Evolutionary conservation across 1,284 basidiomycete genomes (phyloP).

Genomic region (Pascua sp.): DNA sequence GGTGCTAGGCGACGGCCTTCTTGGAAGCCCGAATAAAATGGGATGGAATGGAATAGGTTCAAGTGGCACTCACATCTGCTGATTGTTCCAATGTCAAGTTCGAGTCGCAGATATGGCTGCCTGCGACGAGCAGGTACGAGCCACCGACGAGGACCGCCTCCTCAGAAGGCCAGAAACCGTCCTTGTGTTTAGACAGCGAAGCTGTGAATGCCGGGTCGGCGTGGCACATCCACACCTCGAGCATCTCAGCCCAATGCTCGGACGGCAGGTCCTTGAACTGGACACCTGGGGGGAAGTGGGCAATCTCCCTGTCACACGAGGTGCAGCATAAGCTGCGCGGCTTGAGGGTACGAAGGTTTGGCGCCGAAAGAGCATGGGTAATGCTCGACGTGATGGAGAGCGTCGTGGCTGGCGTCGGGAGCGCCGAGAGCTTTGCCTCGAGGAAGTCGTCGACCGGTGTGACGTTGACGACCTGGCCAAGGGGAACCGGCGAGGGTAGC

Average conservation of each 20-base stretch:
- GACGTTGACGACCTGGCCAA: slow-evolving; percentile 60
- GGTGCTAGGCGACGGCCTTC: slow-evolving; percentile 73
- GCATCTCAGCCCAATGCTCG: slow-evolving; percentile 93
- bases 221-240: slow-evolving; percentile 99
- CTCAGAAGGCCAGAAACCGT: slow-evolving; percentile 72
- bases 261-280: slow-evolving; percentile 81
- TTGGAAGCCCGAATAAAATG: slow-evolving; percentile 59
- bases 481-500: slow-evolving; percentile 62
- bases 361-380: slow-evolving; percentile 35
- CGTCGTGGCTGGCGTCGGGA: slow-evolving; percentile 44
- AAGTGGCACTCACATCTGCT: slow-evolving; percentile 5
- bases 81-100: slow-evolving; percentile 40
- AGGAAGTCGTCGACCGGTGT: slow-evolving; percentile 56
- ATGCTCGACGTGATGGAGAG: slow-evolving; percentile 27
- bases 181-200: slow-evolving; percentile 61
- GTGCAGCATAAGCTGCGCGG: slow-evolving; percentile 40
- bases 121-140: slow-evolving; percentile 74
- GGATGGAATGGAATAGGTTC: slow-evolving; percentile 1
- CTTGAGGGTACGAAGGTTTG: slow-evolving; percentile 34
- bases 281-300: slow-evolving; percentile 59
- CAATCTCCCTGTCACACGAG: slow-evolving; percentile 63
- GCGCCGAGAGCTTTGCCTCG: slow-evolving; percentile 63
- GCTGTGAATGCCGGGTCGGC: slow-evolving; percentile 76
- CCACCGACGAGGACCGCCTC: slow-evolving; percentile 76
- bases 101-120: slow-evolving; percentile 56